Evolutionary conservation across 305 asterid genomes (phyloP), one percentile per base, ranked within the genome.

Genomic region (Petunia hybrid): DNA sequence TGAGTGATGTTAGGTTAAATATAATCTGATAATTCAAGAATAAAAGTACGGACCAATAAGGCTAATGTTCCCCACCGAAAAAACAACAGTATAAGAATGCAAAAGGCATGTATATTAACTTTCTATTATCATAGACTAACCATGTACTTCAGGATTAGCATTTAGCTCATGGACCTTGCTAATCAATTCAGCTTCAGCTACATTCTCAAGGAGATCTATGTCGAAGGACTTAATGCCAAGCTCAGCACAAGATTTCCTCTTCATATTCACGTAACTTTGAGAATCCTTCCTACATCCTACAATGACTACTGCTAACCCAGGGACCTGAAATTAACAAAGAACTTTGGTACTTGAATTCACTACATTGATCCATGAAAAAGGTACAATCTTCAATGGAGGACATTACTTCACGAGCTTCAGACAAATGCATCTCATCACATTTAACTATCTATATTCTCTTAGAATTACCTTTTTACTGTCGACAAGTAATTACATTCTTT

Each of bases 161-260:
- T 95, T 95, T 85, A 95, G 57, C 67, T 92, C 95, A 62, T 93
- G 98, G 75, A 95, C 94, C 87, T 91, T 92, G 87, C 86, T 6
- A 67, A 95, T 94, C 89, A 95, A 83, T 6, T 92, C 97, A 53
- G 91, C 78, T 89, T 95, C 94, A 0, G 92, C 80, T 22, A 92
- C 93, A 7, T 93, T 89, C 94, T 95, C 99, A 0, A 96, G 92
- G 7, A 94, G 91, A 81, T 92, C 94, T 43, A 92, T 36, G 82
- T 94, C 97, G 6, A 94, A 42, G 16, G 98, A 95, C 86, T 85
- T 92, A 60, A 95, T 91, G 66, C 98, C 97, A 85, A 91, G 94
- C 87, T 95, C 98, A 14, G 95, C 91, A 85, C 98, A 95, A 9
- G 99, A 95, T 83, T 92, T 95, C 89, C 98, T 88, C 91, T 95